Evolutionary conservation across 73 alveolate genomes (phyloP), one percentile per base, ranked within the genome.

Genomic region (Paramecium caudatum): DNA sequence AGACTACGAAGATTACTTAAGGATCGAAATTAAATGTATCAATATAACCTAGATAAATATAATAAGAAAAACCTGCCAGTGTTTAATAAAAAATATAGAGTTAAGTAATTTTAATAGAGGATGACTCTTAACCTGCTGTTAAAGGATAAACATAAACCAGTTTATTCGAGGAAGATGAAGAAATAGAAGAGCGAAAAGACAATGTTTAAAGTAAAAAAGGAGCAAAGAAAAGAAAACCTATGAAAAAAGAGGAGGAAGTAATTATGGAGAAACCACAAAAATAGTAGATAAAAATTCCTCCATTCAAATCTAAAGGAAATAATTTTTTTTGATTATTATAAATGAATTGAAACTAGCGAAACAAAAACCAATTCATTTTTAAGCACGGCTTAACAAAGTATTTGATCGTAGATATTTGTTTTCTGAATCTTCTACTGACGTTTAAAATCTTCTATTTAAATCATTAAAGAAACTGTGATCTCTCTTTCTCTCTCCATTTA

Each of bases 361-460:
- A 55, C 37, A 55, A 55, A 27, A 55, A 23, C 30, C 12, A 65
- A 65, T 43, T 74, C 88, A 74, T 74, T 43, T 74, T 6, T 37
- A 47, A 9, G 16, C 39, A 39, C 47, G 36, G 19, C 55, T 74
- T 39, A 74, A 43, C 33, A 74, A 68, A 41, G 88, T 74, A 15
- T 74, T 74, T 13, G 88, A 74, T 74, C 88, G 36, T 27, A 74
- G 32, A 74, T 19, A 74, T 45, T 74, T 74, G 15, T 74, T 74
- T 21, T 74, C 88, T 17, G 62, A 74, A 45, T 74, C 88, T 7
- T 74, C 88, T 21, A 37, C 62, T n/a, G 88, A 74, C 19, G 88
- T 74, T 45, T 74, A 43, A 45, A 74, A 74, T 45, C 88, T 74
- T 21, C 68, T 74, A 45, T 74, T 74, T n/a, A 74, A 19, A n/a